Evolutionary conservation across 2,329 filamentous ascomycete species (phyloP), one percentile per base, ranked within the genome.

Genomic region (Aspergillus sp.): DNA sequence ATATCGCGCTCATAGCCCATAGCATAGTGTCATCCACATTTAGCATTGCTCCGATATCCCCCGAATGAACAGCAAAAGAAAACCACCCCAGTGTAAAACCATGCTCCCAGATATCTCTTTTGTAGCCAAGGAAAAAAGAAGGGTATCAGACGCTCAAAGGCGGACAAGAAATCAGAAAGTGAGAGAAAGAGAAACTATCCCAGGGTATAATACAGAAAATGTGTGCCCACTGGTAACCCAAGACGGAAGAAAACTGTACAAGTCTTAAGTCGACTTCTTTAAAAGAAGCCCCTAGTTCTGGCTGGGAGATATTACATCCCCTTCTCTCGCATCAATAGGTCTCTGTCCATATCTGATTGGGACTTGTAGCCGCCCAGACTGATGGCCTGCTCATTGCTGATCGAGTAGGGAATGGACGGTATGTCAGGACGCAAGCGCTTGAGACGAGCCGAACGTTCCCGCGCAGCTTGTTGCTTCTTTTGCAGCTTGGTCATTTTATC

Each of bases 301-400:
- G 23, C 41, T 54, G 39, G 54, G n/a, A 19, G 42, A 10, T 38
- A 51, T 54, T 36, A 36, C 17, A 68, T 38, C 23, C 54, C 63
- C 59, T 68, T 71, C 60, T 71, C 69, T 30, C 69, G 64, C 13
- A 54, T 41, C 2, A 61, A 57, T 11, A 75, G 64, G 51, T 75
- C 73, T 54, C 63, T 66, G 47, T 74, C 70, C 72, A 75, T 75
- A 39, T 71, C 67, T 51, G 70, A 67, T 53, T 71, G 66, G 21
- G 59, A 66, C 36, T 68, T 65, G 60, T 75, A 76, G 10, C 71
- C 70, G n/a, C 69, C 71, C 47, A 74, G 64, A 23, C 62, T 69
- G 41, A 74, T 51, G 23, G 72, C 72, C 47, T 70, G 64, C 21
- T 72, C 66, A 27, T 71, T 68, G 55, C 63, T 71, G 41, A 75